A percentile compares a stretch with the other conserved stretches of the same genome.
Conservation (phyloP, 371 early-diverging fungal species). For the Dentiscutata heterogama region DNA sequence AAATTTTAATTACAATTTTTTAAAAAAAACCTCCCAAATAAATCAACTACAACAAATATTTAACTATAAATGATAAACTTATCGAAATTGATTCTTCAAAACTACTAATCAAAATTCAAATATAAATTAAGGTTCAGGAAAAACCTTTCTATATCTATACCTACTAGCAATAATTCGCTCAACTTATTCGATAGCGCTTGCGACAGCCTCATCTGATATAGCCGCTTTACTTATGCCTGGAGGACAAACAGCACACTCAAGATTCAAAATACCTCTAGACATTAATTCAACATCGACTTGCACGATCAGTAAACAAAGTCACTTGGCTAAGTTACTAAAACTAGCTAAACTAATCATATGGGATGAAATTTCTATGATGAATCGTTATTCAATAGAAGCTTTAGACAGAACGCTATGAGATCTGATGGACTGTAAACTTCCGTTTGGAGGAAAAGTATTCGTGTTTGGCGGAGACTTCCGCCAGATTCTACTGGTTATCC, state of each 20-base stretch:
- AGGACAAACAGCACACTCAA: constrained; percentile 50
- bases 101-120: too few relatives aligned
- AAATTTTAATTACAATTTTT: too few relatives aligned
- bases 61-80: too few relatives aligned
- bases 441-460: constrained; percentile 47
- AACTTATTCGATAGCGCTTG: background rate
- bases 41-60: too few relatives aligned
- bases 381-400: constrained; percentile 46
- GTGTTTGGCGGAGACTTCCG: constrained; percentile 43
- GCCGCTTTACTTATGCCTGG: background rate
- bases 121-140: background rate
- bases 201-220: background rate
- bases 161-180: background rate
- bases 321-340: constrained; percentile 28
- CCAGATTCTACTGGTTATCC: constrained; percentile 29
- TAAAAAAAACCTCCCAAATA: too few relatives aligned
- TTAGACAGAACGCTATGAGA: constrained; percentile 46
- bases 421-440: background rate
- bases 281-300: constrained; percentile 42
- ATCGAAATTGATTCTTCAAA: too few relatives aligned
- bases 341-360: constrained; percentile 48
- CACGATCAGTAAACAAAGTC: constrained; percentile 2
- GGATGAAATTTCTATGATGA: constrained; percentile 54
- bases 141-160: constrained; percentile 24
- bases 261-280: constrained; percentile 49